phyloP scores from a whole-genome alignment of 2,329 filamentous ascomycete species.

The Cyphellophora europaea region DNA sequence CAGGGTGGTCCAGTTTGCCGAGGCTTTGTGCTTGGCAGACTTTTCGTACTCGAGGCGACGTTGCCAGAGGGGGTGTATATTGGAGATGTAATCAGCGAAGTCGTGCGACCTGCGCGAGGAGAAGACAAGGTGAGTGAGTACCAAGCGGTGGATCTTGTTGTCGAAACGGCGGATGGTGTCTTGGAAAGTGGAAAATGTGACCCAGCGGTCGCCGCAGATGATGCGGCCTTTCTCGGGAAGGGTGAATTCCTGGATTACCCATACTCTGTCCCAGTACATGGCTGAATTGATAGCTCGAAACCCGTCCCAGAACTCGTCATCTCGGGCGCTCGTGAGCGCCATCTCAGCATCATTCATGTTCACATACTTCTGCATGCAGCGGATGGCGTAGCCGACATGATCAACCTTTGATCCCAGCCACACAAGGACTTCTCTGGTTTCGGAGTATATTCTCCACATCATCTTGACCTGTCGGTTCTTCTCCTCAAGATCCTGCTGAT shows the following conservation, averaged over 20 bases:
- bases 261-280: conserved; percentile 1
- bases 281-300: conserved; percentile 2
- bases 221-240: neutral
- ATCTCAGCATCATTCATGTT: neutral
- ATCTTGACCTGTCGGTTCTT: conserved; percentile 5
- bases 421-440: conserved; percentile 9
- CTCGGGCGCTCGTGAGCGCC: neutral
- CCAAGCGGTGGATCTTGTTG: neutral
- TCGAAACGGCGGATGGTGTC: conserved; percentile 1
- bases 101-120: neutral
- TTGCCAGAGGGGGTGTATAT: conserved; percentile 2
- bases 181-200: conserved; percentile 1
- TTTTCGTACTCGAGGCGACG: neutral
- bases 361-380: neutral
- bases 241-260: conserved; percentile 2
- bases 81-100: conserved; percentile 1
- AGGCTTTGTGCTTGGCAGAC: neutral
- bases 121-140: neutral
- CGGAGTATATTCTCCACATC: conserved; percentile 12
- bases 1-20: neutral
- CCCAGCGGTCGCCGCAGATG: conserved; percentile 1
- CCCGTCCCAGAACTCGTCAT: conserved; percentile 1
- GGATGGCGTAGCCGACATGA: conserved; percentile 1
- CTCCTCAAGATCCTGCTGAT: conserved; percentile 11
- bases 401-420: conserved; percentile 9